Base-by-base conservation (phyloP, 2,329 filamentous ascomycete genomes). In the Graphilbum fragrans region DNA sequence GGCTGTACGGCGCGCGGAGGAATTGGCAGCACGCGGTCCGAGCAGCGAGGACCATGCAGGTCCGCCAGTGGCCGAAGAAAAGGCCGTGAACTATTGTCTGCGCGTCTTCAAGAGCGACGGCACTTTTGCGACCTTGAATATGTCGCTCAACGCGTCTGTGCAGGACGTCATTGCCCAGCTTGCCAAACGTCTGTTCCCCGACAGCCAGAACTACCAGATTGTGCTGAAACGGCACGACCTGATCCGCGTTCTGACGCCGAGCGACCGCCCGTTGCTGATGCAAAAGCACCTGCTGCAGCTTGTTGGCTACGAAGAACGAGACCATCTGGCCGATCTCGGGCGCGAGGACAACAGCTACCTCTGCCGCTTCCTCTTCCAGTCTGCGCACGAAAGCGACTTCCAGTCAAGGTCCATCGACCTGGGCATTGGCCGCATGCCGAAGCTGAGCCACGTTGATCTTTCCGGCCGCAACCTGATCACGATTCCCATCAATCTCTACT, bases 331-430 rank as follows among this genome's bases (percentile, higher is more conserved):
- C 57, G 92, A 96, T 47, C 77, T 98, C 40, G 92, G 92, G 22
- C 79, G 92, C 43, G 92, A 98, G 60, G 92, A 98, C 65, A 94
- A 96, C 59, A 93, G 88, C 57, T 98, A 96, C 53, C 72, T 98
- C 12, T 94, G 88, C 56, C 84, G 92, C 6, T 96, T 98, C 63
- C 86, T 92, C 45, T 98, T 98, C 60, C 68, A 95, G 44, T 88
- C 90, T 16, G 82, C 84, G 18, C 85, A 90, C 53, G 82, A 94
- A 58, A 88, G 80, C 57, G 86, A 88, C 38, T 88, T 75, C 53
- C 77, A 81, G 47, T 71, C 80, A 35, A 77, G 72, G 45, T 68
- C 84, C 20, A 82, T 88, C 48, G 90, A 96, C 53, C 74, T 87
- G 38, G 83, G 82, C 21, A 77, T 93, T 48, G 79, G 75, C 55